Evolutionary conservation across 139 green algal genomes (phyloP), one percentile per base, ranked within the genome.

Genomic region (Chlamydomonas sp.): DNA sequence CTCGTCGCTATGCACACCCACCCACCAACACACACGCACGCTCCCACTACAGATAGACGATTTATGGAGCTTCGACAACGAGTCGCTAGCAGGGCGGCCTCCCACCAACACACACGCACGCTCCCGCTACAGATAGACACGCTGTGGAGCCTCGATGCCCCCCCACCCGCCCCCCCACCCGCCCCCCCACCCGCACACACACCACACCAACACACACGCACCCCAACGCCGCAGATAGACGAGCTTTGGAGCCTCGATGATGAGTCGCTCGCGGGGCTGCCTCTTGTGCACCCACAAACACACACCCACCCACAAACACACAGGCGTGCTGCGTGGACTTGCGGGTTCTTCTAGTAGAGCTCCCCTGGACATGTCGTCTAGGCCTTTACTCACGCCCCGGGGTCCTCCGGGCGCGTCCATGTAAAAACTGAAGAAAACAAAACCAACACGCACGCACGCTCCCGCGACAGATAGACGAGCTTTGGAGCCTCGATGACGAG

Each of bases 1-100:
- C n/a, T n/a, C 13, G 16, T 26, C 43, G 20, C 43, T 20, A 54
- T 20, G 20, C 43, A 13, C 13, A 13, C 13, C 43, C 43, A 54
- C 43, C 13, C 43, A 13, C 13, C 43, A 54, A 13, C 43, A 54
- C n/a, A n/a, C n/a, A n/a, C n/a, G n/a, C n/a, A n/a, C n/a, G n/a
- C n/a, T n/a, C n/a, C n/a, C 54, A 63, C 6, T 63, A 16, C 54
- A 63, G 69, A 38, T 74, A 13, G 69, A 74, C 39, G 69, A 74
- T 39, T 24, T 74, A 5, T 74, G 69, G 72, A 43, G 35, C 13
- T 6, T 73, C 38, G 72, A 77, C 54, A 65, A 47, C 10, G 65
- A 73, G 3, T 48, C 65, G 3, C 31, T 77, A 1, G 43, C 43
- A 54, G 13, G 20, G 43, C 43, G 13, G 43, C 20, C 20, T 54